Conservation (phyloP, 2,329 filamentous ascomycete genomes). For the Colletotrichum sp. region DNA sequence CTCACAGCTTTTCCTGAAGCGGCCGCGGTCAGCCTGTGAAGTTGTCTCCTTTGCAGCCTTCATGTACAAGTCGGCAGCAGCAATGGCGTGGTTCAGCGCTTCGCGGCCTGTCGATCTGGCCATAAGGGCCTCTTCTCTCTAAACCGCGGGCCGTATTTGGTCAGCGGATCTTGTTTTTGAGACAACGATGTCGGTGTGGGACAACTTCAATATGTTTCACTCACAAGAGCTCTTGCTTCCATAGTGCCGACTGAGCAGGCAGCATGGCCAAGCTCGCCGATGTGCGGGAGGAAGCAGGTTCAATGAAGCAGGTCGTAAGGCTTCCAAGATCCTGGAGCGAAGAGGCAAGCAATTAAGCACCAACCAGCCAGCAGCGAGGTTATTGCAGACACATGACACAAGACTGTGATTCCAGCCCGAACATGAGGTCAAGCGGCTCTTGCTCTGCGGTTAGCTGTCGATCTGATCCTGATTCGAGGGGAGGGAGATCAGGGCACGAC, state of each 20-base stretch:
- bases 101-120: conserved; percentile 46
- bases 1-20: conserved; percentile 72
- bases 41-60: conserved; percentile 69
- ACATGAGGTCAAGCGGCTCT: not conserved
- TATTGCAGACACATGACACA: not conserved
- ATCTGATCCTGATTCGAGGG: not conserved
- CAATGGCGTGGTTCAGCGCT: conserved; percentile 77
- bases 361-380: not conserved
- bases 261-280: not conserved
- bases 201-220: not conserved
- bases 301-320: not conserved
- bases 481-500: not conserved
- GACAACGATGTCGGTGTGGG: not conserved
- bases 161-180: not conserved
- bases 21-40: conserved; percentile 66
- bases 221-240: conserved; percentile 19
- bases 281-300: not conserved
- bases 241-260: not conserved
- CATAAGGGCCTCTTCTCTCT: conserved; percentile 45
- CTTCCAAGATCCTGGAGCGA: not conserved
- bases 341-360: not conserved
- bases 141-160: not conserved
- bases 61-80: conserved; percentile 83
- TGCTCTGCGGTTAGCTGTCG: not conserved
- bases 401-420: not conserved